Conservation (phyloP, 768 basidiomycete genomes). For the Suillus sp. region DNA sequence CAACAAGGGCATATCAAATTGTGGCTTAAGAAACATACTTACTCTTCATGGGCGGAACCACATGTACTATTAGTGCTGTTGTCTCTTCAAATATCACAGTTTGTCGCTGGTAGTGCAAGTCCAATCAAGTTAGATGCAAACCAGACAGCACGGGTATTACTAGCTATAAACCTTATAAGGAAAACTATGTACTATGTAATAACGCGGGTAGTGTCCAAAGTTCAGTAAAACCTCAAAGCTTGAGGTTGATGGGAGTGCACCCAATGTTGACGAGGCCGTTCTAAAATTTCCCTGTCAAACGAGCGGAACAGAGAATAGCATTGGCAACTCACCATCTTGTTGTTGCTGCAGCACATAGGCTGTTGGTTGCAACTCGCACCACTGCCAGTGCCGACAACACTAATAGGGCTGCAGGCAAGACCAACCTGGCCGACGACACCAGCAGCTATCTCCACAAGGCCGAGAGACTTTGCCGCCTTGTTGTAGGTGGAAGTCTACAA, state of each 20-base stretch:
- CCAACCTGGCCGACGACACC: conserved; percentile 4
- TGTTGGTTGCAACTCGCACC: conserved; percentile 19
- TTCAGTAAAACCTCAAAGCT: conserved; percentile 4
- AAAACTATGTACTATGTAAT: conserved; percentile 13
- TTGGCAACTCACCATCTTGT: neutral
- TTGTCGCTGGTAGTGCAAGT: neutral
- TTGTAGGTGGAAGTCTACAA: conserved; percentile 18
- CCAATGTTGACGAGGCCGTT: conserved; percentile 30
- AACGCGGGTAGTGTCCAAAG: neutral
- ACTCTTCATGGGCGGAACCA: too few species aligned
- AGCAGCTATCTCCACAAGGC: conserved; percentile 14
- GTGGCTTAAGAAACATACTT: too few species aligned
- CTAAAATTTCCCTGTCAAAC: conserved; percentile 13
- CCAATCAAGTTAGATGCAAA: neutral
- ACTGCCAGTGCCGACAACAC: conserved; percentile 25
- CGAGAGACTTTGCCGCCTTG: neutral
- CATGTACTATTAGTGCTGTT: too few species aligned
- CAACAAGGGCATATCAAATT: too few species aligned
- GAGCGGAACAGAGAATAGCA: neutral
- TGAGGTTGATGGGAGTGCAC: conserved; percentile 21
- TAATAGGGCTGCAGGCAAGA: too few species aligned
- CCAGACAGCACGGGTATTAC: neutral
- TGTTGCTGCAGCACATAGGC: conserved; percentile 27
- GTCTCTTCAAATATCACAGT: too few species aligned
- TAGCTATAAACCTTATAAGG: neutral